Evolutionary conservation across 495 filamentous ascomycete genomes (phyloP).

Genomic region (Xylaria venustula): DNA sequence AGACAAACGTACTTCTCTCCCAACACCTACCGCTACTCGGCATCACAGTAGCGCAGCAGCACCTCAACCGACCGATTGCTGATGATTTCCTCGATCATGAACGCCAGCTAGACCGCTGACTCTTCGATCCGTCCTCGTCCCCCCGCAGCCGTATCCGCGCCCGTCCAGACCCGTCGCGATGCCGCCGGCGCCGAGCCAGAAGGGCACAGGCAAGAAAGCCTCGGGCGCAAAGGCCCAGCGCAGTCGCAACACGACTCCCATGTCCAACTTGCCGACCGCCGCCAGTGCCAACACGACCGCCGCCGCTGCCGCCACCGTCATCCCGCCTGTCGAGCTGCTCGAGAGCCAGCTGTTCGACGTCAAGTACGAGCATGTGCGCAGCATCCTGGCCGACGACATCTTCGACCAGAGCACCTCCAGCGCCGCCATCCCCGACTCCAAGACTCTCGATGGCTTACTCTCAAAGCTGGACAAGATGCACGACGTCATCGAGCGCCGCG

Average conservation of each 20-base stretch:
- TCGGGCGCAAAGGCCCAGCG: slow-evolving; percentile 69
- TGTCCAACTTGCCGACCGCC: slow-evolving; percentile 54
- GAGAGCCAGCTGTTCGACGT: slow-evolving; percentile 67
- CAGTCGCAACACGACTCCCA: slow-evolving; percentile 84
- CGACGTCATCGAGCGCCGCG: slow-evolving; percentile 63
- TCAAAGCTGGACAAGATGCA: slow-evolving; percentile 64
- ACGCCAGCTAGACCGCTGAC: background rate
- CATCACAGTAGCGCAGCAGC: background rate
- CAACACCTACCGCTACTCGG: no score
- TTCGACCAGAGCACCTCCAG: slow-evolving; percentile 62
- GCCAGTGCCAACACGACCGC: slow-evolving; percentile 64
- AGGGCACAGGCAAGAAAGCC: slow-evolving; percentile 74
- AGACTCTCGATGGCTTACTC: slow-evolving; percentile 65
- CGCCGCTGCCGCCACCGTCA: slow-evolving; percentile 52
- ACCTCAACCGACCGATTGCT: background rate
- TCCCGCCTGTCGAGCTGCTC: slow-evolving; percentile 54
- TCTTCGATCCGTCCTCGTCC: background rate
- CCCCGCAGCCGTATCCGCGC: background rate
- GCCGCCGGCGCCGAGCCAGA: slow-evolving; percentile 57
- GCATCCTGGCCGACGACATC: slow-evolving; percentile 68
- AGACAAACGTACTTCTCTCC: no score
- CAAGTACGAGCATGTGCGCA: slow-evolving; percentile 45
- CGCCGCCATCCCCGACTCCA: slow-evolving; percentile 70
- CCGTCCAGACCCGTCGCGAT: slow-evolving; percentile 24
- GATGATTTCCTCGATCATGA: background rate